These are phyloP conservation scores for Jaenimonas drosophilae DNA, from an alignment of 208 protist species.

Conservation along the genomic window DNA sequence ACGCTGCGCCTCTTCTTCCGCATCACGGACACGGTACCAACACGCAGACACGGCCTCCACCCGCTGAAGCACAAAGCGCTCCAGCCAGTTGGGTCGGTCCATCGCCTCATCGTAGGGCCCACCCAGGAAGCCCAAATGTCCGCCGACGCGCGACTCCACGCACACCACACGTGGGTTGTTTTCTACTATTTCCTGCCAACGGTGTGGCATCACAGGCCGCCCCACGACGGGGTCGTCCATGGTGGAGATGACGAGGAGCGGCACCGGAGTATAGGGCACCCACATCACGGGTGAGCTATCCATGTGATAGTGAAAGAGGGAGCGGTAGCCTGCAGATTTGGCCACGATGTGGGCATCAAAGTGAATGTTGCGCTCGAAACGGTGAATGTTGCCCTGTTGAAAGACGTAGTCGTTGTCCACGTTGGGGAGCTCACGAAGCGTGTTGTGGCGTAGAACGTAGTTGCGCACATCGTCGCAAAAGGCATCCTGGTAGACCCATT, in stretches of 20 bases:
- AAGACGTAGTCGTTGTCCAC: slow-evolving; percentile 30
- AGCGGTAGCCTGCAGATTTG: slow-evolving; percentile 29
- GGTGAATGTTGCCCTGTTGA: slow-evolving; percentile 13
- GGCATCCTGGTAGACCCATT: slow-evolving; percentile 24
- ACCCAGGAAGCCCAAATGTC: slow-evolving; percentile 54
- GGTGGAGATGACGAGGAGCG: slow-evolving; percentile 22
- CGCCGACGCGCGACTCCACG: slow-evolving; percentile 24
- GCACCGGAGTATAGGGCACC: slow-evolving; percentile 26
- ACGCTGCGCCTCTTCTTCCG: slow-evolving; percentile 1
- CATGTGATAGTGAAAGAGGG: slow-evolving; percentile 36
- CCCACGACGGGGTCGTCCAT: slow-evolving; percentile 49
- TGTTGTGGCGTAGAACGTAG: slow-evolving; percentile 31
- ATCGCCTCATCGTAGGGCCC: slow-evolving; percentile 25
- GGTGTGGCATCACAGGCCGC: slow-evolving; percentile 17
- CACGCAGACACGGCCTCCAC: slow-evolving; percentile 15
- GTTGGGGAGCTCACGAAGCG: slow-evolving; percentile 25
- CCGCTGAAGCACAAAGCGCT: slow-evolving; percentile 24
- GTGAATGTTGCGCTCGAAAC: slow-evolving; percentile 21
- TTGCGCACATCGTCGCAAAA: slow-evolving; percentile 27
- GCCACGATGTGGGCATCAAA: slow-evolving; percentile 46
- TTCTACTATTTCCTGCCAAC: slow-evolving; percentile 21
- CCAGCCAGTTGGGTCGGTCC: slow-evolving; percentile 16
- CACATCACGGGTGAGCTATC: slow-evolving; percentile 27
- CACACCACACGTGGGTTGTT: slow-evolving; percentile 38
- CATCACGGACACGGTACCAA: slow-evolving; percentile 13